Conservation (phyloP, 257 asterid species). For the Lavandula angustifolia region DNA sequence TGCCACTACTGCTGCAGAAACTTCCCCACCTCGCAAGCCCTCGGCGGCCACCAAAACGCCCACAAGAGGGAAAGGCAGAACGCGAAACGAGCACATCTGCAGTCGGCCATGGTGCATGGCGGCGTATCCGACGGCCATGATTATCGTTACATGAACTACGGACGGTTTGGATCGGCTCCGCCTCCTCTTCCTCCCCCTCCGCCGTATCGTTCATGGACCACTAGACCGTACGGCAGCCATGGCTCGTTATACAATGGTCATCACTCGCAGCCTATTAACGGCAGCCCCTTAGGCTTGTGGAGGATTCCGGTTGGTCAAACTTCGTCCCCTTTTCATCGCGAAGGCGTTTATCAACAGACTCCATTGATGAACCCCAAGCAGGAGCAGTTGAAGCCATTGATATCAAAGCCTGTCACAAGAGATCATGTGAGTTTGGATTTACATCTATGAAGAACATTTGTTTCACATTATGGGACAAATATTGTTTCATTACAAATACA, state of each 20-base stretch:
- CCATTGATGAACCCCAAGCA: neutral
- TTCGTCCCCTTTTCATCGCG: neutral
- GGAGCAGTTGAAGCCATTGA: conserved; percentile 36
- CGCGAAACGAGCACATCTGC: conserved; percentile 76
- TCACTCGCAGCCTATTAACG: conserved; percentile 54
- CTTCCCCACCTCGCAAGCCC: conserved; percentile 94
- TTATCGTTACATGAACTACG: too few relatives aligned
- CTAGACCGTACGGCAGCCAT: neutral
- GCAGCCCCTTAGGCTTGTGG: conserved; percentile 77
- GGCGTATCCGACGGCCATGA: conserved; percentile 9
- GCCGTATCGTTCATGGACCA: conserved; percentile 32
- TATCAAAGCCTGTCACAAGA: conserved; percentile 48
- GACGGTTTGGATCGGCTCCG: conserved; percentile 29
- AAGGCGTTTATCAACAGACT: conserved; percentile 22
- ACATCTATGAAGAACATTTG: neutral
- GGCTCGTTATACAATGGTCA: conserved; percentile 39
- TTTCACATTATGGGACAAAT: too few relatives aligned
- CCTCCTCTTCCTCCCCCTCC: conserved; percentile 16
- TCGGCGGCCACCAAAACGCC: conserved; percentile 95
- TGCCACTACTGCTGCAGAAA: conserved; percentile 89
- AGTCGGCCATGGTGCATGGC: conserved; percentile 63
- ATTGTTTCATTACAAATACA: neutral
- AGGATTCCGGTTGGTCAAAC: conserved; percentile 39
- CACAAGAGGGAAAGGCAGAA: conserved; percentile 91
- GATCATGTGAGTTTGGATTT: conserved; percentile 73